phyloP scores from a whole-genome alignment of 1,284 basidiomycete species.

The Phlebopus sp. region DNA sequence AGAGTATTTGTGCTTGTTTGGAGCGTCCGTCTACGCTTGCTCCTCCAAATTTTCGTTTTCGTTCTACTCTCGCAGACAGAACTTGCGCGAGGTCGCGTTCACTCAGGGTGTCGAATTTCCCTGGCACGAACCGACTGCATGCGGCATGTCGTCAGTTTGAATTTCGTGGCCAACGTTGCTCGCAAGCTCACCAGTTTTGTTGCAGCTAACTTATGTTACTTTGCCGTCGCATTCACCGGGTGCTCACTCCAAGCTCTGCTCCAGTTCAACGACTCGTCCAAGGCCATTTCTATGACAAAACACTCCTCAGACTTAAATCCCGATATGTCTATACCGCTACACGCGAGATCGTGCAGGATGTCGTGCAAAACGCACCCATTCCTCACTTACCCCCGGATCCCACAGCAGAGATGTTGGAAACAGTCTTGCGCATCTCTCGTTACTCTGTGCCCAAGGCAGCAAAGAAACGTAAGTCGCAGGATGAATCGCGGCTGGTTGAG shows the following conservation, averaged over 20 bases:
- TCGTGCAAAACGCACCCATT: not conserved
- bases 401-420: conserved; percentile 22
- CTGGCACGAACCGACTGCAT: conserved; percentile 26
- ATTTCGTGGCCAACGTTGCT: not conserved
- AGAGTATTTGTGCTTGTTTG: conserved; percentile 30
- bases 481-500: conserved; percentile 9
- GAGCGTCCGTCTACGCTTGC: not conserved
- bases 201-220: conserved; percentile 58
- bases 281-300: conserved; percentile 24
- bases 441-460: conserved; percentile 24
- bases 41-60: conserved; percentile 32
- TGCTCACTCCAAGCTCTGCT: conserved; percentile 32
- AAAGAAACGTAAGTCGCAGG: conserved; percentile 12
- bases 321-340: conserved; percentile 18
- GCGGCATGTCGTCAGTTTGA: conserved; percentile 54
- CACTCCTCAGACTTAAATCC: conserved; percentile 22
- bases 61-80: conserved; percentile 4
- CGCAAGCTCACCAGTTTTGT: conserved; percentile 1
- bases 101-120: conserved; percentile 24
- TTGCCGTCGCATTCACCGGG: conserved; percentile 48
- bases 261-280: conserved; percentile 21
- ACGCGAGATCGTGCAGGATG: conserved; percentile 14
- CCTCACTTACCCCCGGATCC: conserved; percentile 5
- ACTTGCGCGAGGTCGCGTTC: conserved; percentile 23
- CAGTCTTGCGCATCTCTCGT: conserved; percentile 27